Percentiles rank a stretch among this genome's conserved stretches.
phyloP scores from a whole-genome alignment of 108 stramenopile genomes.

The Cyclotella cryptica region DNA sequence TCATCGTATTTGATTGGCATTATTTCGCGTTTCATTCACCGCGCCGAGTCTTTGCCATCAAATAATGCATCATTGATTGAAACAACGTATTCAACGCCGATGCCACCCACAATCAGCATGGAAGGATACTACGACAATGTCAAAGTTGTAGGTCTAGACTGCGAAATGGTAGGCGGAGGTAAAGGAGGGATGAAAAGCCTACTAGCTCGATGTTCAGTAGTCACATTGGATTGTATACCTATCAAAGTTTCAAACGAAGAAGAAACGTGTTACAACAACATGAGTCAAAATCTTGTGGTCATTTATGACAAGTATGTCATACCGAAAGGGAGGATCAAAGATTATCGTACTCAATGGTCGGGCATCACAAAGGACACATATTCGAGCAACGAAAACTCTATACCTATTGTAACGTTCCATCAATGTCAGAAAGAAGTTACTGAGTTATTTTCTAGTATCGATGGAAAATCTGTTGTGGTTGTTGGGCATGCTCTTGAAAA shows the following conservation, averaged over 20 bases:
- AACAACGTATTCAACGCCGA: background rate
- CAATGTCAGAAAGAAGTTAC: conserved; percentile 53
- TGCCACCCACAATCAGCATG: conserved; percentile 6
- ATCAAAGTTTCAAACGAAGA: background rate
- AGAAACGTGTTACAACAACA: background rate
- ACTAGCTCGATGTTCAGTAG: conserved; percentile 52
- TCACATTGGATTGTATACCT: conserved; percentile 39
- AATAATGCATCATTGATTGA: background rate
- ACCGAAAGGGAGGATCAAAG: conserved; percentile 50
- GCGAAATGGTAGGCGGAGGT: conserved; percentile 62
- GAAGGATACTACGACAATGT: conserved; percentile 41
- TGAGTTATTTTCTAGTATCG: conserved; percentile 41
- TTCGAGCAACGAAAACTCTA: background rate
- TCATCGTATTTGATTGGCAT: background rate
- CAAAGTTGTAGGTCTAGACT: conserved; percentile 52
- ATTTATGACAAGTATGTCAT: conserved; percentile 60
- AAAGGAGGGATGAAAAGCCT: conserved; percentile 45
- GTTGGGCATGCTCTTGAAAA: conserved; percentile 60
- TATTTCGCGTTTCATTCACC: background rate
- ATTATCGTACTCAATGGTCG: conserved; percentile 60
- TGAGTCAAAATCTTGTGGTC: conserved; percentile 42
- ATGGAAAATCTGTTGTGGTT: conserved; percentile 43
- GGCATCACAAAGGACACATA: conserved; percentile 55
- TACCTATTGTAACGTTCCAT: conserved; percentile 53
- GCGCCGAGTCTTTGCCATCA: background rate